Evolutionary conservation across 2,329 filamentous ascomycete species (phyloP).

Genomic region (Coniosporium tulheliwenetii): DNA sequence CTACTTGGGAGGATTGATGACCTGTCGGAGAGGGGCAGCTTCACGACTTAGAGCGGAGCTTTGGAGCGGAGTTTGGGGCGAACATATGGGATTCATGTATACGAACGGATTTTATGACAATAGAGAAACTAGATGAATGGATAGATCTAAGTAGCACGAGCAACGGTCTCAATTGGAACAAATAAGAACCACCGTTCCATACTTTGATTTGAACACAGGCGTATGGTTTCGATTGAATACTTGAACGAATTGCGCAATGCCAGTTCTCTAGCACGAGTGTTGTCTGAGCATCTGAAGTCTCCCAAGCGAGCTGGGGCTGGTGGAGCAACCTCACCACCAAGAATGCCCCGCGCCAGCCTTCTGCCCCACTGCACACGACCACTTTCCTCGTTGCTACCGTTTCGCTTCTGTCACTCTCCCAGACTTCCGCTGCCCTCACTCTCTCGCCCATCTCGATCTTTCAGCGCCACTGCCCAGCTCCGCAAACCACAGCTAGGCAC

Average conservation of each 20-base stretch:
- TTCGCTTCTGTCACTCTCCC: neutral
- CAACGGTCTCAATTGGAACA: too few relatives aligned
- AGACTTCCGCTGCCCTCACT: neutral
- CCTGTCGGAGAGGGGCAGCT: constrained; percentile 24
- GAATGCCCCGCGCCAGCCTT: neutral
- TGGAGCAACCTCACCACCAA: too few relatives aligned
- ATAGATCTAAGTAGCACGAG: too few relatives aligned
- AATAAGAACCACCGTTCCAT: too few relatives aligned
- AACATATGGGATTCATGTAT: constrained; percentile 1
- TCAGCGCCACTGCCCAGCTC: neutral
- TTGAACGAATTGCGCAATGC: too few relatives aligned
- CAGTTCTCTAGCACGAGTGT: too few relatives aligned
- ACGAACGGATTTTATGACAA: neutral
- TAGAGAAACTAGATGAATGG: too few relatives aligned
- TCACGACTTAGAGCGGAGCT: constrained; percentile 17
- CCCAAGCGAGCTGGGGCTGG: too few relatives aligned
- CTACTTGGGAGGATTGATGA: constrained; percentile 53
- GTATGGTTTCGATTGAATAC: too few relatives aligned
- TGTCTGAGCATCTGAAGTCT: too few relatives aligned
- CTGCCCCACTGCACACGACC: neutral
- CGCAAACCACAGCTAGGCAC: neutral
- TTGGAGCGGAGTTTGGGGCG: constrained; percentile 8
- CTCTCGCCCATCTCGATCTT: neutral
- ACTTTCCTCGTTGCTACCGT: neutral
- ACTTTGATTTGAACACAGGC: too few relatives aligned